phyloP scores from a whole-genome alignment of 2,329 filamentous ascomycete genomes.

The Fusarium fujikuroi region DNA sequence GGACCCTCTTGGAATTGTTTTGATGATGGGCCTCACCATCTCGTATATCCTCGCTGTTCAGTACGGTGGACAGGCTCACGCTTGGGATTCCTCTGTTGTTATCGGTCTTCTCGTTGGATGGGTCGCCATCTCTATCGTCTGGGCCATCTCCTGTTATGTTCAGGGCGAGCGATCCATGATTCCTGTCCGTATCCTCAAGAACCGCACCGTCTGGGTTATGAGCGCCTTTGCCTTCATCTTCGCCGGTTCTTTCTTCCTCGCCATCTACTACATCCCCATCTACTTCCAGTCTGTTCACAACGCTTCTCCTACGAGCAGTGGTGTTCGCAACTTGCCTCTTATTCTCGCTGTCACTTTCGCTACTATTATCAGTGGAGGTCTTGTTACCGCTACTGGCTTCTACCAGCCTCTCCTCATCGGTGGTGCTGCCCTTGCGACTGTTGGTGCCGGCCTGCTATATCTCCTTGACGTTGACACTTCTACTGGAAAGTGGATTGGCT shows the following conservation, averaged over 20 bases:
- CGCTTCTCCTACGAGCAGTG: constrained; percentile 52
- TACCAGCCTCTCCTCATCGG: constrained; percentile 59
- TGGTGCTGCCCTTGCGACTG: constrained; percentile 55
- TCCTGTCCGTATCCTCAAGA: constrained; percentile 51
- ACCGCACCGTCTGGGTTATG: constrained; percentile 53
- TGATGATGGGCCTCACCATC: constrained; percentile 58
- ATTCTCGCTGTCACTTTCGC: constrained; percentile 57
- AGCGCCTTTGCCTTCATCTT: constrained; percentile 56
- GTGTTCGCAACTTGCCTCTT: constrained; percentile 58
- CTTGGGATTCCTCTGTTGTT: constrained; percentile 55
- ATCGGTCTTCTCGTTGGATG: constrained; percentile 57
- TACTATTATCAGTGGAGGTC: constrained; percentile 53
- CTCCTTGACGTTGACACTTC: constrained; percentile 52
- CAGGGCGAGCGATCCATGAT: constrained; percentile 60
- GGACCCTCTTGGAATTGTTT: constrained; percentile 57
- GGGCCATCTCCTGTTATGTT: constrained; percentile 52
- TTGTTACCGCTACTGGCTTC: constrained; percentile 54
- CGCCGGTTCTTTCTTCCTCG: constrained; percentile 56
- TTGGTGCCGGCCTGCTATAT: constrained; percentile 57
- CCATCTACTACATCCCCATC: constrained; percentile 60
- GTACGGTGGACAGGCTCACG: constrained; percentile 57
- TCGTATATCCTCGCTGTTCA: constrained; percentile 59
- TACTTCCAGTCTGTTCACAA: constrained; percentile 58
- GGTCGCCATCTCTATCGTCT: constrained; percentile 48
- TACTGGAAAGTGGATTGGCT: constrained; percentile 62